Evolutionary conservation across 192 early-diverging fungal species (phyloP).

Genomic region (Umbelopsis ramanniana): DNA sequence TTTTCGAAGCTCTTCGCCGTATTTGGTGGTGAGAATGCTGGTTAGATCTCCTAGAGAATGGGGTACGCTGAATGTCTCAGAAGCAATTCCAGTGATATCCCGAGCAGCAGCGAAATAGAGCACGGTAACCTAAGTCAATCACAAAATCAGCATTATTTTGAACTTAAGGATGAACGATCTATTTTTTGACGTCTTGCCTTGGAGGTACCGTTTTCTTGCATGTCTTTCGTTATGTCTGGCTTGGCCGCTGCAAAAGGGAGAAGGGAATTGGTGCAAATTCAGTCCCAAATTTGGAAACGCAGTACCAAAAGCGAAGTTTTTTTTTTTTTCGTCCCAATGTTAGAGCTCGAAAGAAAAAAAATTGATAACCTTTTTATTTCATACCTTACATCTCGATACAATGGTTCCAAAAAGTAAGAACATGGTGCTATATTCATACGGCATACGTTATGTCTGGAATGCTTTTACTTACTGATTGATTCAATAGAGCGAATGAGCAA

Average conservation of each 20-base stretch:
- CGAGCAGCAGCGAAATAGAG: conserved; percentile 66
- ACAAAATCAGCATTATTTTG: neutral
- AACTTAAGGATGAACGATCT: neutral
- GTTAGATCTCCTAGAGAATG: conserved; percentile 20
- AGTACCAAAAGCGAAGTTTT: neutral
- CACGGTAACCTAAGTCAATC: conserved; percentile 48
- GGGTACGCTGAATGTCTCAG: conserved; percentile 48
- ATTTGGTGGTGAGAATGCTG: conserved; percentile 5
- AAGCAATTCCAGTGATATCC: conserved; percentile 48
- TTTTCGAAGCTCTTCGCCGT: conserved; percentile 33
- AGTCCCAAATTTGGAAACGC: conserved; percentile 10
- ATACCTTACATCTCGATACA: neutral
- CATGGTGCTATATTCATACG: neutral
- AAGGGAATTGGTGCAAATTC: neutral
- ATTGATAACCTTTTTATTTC: too few relatives aligned
- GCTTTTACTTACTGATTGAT: neutral
- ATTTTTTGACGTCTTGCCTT: neutral
- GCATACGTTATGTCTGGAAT: neutral
- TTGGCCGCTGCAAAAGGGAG: neutral
- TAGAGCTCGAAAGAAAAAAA: neutral
- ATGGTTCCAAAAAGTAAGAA: conserved; percentile 39
- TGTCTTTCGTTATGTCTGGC: neutral
- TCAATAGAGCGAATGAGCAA: conserved; percentile 58
- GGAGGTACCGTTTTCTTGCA: neutral
- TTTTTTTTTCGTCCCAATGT: conserved; percentile 7